Evolutionary conservation across 2,329 filamentous ascomycete genomes (phyloP).

Genomic region (Microsporum canis): DNA sequence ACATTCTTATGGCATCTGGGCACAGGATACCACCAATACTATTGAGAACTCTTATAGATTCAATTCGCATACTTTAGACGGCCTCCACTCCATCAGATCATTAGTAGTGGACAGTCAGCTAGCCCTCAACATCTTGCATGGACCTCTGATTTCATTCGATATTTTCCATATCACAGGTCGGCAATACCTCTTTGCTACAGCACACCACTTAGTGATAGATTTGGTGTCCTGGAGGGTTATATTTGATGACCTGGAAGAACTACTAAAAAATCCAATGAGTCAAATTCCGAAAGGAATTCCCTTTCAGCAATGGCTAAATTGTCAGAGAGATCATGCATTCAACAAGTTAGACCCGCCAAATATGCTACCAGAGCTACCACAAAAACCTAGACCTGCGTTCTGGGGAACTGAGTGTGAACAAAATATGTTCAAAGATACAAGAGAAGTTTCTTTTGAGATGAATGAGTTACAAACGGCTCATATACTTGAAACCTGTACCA

Average conservation of each 20-base stretch:
- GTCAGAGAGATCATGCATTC: no score
- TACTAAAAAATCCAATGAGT: not conserved
- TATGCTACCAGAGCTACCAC: no score
- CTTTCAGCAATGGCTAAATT: no score
- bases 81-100: not conserved
- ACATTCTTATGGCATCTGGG: not conserved
- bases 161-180: not conserved
- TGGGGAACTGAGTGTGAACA: no score
- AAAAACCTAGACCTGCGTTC: no score
- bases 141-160: not conserved
- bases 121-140: constrained; percentile 23
- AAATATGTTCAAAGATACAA: no score
- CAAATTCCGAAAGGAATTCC: no score
- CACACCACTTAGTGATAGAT: constrained; percentile 15
- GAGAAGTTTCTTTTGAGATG: no score
- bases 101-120: constrained; percentile 18
- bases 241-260: constrained; percentile 7
- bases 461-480: no score
- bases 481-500: no score
- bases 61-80: not conserved
- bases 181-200: constrained; percentile 2
- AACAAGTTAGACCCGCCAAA: no score
- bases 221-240: constrained; percentile 17
- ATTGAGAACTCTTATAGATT: not conserved
- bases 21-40: not conserved